Evolutionary conservation across 768 basidiomycete species (phyloP), one percentile per base, ranked within the genome.

Genomic region (Serendipita vermifera): DNA sequence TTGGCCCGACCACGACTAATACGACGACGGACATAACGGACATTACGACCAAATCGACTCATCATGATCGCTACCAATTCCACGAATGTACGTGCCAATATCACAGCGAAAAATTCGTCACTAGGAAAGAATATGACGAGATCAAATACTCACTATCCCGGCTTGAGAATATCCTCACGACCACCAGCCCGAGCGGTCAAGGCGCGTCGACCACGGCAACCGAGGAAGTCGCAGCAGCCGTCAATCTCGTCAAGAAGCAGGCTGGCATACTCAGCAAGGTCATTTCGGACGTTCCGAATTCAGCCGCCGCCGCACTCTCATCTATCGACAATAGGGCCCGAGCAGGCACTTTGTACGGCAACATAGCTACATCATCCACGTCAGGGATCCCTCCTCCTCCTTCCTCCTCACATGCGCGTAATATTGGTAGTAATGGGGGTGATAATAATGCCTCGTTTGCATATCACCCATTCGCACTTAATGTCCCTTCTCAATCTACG

Each of bases 41-140:
- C n/a, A n/a, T n/a, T n/a, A n/a, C n/a, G n/a, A n/a, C n/a, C n/a
- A n/a, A n/a, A n/a, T n/a, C n/a, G n/a, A n/a, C n/a, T n/a, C n/a
- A n/a, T n/a, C n/a, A n/a, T n/a, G n/a, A n/a, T n/a, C n/a, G n/a
- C n/a, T n/a, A n/a, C n/a, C n/a, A n/a, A n/a, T n/a, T n/a, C n/a
- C n/a, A n/a, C n/a, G n/a, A n/a, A n/a, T n/a, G n/a, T n/a, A n/a
- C n/a, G n/a, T n/a, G n/a, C n/a, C n/a, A n/a, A n/a, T 59, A 60
- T 54, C 53, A 33, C 62, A 84, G 83, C 59, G 87, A 88, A 68
- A 88, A 87, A 69, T 87, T 86, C 66, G 85, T 87, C 57, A 82
- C 81, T 33, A 76, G 85, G 20, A 70, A 77, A 27, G 87, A 89
- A 62, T 84, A 83, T 64, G 85, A 89, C 46, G 81, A 83, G 38